A percentile compares a stretch with the other conserved stretches of the same genome.
These are phyloP conservation scores for Stachybotrys elegans DNA, from an alignment of 2,329 filamentous ascomycete genomes.

Conservation along the genomic window DNA sequence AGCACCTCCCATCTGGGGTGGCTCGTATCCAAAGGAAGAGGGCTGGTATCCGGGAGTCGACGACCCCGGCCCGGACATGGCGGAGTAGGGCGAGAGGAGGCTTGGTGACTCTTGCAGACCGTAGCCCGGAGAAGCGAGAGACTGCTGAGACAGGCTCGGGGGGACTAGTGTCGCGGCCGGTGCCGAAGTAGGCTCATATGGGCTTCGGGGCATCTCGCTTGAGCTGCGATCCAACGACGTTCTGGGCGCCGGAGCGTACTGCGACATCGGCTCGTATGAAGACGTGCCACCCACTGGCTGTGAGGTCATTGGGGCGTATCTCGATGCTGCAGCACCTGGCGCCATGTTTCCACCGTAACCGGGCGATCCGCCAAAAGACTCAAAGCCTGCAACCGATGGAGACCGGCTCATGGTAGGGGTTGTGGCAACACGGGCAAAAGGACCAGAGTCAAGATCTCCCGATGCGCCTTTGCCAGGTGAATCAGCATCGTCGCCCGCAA, in stretches of 20 bases:
- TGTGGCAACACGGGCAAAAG: conserved; percentile 75
- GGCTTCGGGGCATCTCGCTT: conserved; percentile 22
- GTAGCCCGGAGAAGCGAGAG: conserved; percentile 14
- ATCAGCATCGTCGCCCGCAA: conserved; percentile 84
- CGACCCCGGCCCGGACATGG: conserved; percentile 11
- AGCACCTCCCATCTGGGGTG: conserved; percentile 30
- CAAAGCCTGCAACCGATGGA: conserved; percentile 65
- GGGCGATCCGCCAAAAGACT: conserved; percentile 62
- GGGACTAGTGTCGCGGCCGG: conserved; percentile 11
- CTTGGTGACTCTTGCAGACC: conserved; percentile 19
- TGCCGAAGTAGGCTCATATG: conserved; percentile 31
- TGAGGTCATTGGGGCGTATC: conserved; percentile 26
- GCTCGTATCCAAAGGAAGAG: conserved; percentile 46
- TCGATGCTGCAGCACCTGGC: conserved; percentile 31
- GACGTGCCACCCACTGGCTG: conserved; percentile 11
- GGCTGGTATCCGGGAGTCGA: conserved; percentile 36
- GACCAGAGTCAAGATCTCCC: conserved; percentile 61
- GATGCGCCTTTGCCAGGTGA: conserved; percentile 63
- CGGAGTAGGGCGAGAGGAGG: conserved; percentile 9
- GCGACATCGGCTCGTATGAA: conserved; percentile 35
- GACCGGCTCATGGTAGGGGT: conserved; percentile 71
- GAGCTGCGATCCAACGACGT: conserved; percentile 22
- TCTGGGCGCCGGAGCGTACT: conserved; percentile 39
- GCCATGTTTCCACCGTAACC: conserved; percentile 21
- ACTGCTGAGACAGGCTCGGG: conserved; percentile 6